Evolutionary conservation across 2,329 filamentous ascomycete genomes (phyloP).

Genomic region (Didymella glomerata): DNA sequence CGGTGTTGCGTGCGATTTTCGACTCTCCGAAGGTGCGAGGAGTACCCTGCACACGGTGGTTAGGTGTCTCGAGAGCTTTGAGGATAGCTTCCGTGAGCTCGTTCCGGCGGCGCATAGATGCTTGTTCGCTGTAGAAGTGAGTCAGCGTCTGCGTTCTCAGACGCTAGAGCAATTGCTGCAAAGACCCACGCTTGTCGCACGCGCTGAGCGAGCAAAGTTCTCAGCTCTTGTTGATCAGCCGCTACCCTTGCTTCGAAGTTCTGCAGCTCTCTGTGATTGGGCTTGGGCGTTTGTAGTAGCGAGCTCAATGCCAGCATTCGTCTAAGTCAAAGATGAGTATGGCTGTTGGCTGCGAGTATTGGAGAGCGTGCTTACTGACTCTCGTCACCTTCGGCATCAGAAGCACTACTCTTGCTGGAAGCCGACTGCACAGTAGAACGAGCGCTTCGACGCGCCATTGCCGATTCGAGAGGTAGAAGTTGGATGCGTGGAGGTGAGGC

Average conservation of each 20-base stretch:
- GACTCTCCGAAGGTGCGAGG: conserved; percentile 24
- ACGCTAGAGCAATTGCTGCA: neutral
- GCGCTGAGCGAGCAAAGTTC: conserved; percentile 30
- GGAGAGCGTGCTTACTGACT: conserved; percentile 34
- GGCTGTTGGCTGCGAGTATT: neutral
- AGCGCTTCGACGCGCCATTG: conserved; percentile 31
- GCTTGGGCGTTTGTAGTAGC: conserved; percentile 32
- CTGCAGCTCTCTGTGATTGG: conserved; percentile 33
- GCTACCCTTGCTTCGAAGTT: conserved; percentile 33
- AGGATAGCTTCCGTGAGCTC: conserved; percentile 33
- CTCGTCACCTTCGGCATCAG: conserved; percentile 29
- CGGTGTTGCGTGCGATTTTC: conserved; percentile 26
- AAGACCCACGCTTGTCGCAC: conserved; percentile 33
- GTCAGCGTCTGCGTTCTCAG: neutral
- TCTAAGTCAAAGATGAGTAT: conserved; percentile 24
- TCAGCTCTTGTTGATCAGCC: conserved; percentile 28
- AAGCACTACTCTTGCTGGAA: conserved; percentile 9
- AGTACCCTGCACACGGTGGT: conserved; percentile 11
- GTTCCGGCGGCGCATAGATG: conserved; percentile 27
- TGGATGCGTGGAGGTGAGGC: too few relatives aligned
- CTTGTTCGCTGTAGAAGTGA: conserved; percentile 26
- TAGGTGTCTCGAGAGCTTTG: conserved; percentile 29
- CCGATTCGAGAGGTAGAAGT: neutral
- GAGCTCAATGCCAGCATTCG: conserved; percentile 31
- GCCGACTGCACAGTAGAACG: conserved; percentile 5